Evolutionary conservation across 257 asterid species (phyloP).

Genomic region (Lycium barbarum): DNA sequence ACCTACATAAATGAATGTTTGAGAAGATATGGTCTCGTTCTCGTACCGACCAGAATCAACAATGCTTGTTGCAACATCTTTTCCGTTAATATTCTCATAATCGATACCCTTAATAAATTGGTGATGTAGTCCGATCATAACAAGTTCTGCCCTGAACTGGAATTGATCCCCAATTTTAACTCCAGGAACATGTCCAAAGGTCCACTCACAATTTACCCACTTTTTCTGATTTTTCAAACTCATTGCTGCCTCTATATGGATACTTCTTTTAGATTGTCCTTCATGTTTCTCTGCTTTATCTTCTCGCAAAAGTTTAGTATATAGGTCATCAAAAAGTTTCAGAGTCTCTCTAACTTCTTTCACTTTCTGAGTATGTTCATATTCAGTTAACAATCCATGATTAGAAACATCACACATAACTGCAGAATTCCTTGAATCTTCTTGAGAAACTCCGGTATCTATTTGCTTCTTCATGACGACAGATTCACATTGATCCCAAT

Average conservation of each 20-base stretch:
- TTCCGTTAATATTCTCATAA: conserved; percentile 19
- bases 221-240: conserved; percentile 30
- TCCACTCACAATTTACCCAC: conserved; percentile 35
- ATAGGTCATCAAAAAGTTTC: conserved; percentile 31
- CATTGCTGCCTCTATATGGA: conserved; percentile 36
- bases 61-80: conserved; percentile 35
- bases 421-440: not conserved
- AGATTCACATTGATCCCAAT: not conserved
- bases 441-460: not conserved
- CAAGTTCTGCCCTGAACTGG: conserved; percentile 45
- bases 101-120: conserved; percentile 38
- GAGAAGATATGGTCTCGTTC: conserved; percentile 30
- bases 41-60: conserved; percentile 44
- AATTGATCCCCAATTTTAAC: conserved; percentile 44
- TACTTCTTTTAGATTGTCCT: conserved; percentile 14
- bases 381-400: conserved; percentile 12
- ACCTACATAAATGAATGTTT: conserved; percentile 46
- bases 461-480: conserved; percentile 18
- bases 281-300: conserved; percentile 25
- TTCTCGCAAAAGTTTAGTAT: conserved; percentile 29
- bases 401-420: not conserved
- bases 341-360: conserved; percentile 35
- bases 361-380: conserved; percentile 23
- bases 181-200: conserved; percentile 48
- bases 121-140: conserved; percentile 43